phyloP scores from a whole-genome alignment of 371 early-diverging fungal genomes.

The Circinella minor region DNA sequence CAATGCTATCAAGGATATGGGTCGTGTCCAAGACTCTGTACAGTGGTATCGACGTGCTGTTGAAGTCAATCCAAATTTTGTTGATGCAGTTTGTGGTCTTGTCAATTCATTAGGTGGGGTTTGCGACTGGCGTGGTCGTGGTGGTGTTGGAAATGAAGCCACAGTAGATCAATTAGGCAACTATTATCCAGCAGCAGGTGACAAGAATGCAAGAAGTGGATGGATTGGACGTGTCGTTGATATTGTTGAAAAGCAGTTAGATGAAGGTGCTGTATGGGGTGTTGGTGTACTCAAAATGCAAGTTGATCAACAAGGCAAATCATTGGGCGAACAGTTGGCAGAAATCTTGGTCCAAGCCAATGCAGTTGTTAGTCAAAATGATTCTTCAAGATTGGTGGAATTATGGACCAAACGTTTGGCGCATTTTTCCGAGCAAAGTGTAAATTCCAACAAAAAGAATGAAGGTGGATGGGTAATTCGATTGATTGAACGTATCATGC shows the following conservation, averaged over 20 bases:
- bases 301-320: constrained; percentile 14
- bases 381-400: constrained; percentile 11
- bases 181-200: constrained; percentile 27
- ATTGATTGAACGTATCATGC: constrained; percentile 62
- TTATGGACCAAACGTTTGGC: constrained; percentile 40
- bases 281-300: constrained; percentile 42
- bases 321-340: constrained; percentile 36
- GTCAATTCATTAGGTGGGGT: constrained; percentile 87
- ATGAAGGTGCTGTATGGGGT: constrained; percentile 68
- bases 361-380: background rate
- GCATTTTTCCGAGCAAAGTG: constrained; percentile 18
- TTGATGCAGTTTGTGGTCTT: constrained; percentile 90
- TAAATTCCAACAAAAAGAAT: constrained; percentile 45
- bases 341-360: constrained; percentile 31
- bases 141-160: constrained; percentile 53
- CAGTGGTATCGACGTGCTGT: constrained; percentile 87
- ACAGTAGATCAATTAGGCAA: constrained; percentile 45
- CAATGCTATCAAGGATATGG: constrained; percentile 89
- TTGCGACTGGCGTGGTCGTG: constrained; percentile 90
- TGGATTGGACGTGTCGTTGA: constrained; percentile 82
- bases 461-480: constrained; percentile 84
- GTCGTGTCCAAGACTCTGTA: constrained; percentile 87
- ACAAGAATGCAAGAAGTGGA: constrained; percentile 51
- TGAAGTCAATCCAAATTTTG: constrained; percentile 87
- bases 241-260: constrained; percentile 81